phyloP scores from a whole-genome alignment of 768 basidiomycete species.

The Rickenella mellea region DNA sequence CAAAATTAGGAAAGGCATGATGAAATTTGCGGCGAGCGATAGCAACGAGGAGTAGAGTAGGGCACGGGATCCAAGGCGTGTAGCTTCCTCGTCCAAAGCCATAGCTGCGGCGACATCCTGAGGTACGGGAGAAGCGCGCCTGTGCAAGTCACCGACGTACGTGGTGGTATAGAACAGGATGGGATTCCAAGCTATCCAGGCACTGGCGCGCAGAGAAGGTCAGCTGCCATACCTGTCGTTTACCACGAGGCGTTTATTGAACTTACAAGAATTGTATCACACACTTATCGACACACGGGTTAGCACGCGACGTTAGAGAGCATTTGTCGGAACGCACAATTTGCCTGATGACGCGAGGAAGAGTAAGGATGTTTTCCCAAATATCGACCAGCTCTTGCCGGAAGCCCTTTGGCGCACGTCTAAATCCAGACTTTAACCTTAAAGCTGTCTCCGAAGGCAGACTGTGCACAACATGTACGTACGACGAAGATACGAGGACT shows the following conservation, averaged over 20 bases:
- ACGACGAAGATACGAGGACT: conserved; percentile 44
- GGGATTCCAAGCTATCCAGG: conserved; percentile 91
- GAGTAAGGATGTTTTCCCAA: conserved; percentile 56
- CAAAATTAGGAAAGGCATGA: conserved; percentile 51
- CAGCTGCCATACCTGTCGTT: not conserved
- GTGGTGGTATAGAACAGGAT: conserved; percentile 80
- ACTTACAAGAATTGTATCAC: conserved; percentile 74
- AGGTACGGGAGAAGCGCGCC: conserved; percentile 28
- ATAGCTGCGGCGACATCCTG: conserved; percentile 20
- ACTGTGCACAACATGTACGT: conserved; percentile 1
- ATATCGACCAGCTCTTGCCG: conserved; percentile 48
- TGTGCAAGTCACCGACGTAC: conserved; percentile 85
- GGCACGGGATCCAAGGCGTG: conserved; percentile 75
- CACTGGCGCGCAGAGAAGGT: conserved; percentile 28
- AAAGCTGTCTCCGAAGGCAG: not conserved
- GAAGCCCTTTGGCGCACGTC: conserved; percentile 22
- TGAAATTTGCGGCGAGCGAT: conserved; percentile 54
- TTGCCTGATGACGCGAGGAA: conserved; percentile 68
- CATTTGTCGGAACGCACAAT: conserved; percentile 73
- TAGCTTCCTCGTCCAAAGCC: conserved; percentile 54
- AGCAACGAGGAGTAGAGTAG: conserved; percentile 71
- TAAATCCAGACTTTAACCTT: conserved; percentile 1
- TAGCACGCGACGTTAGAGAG: not conserved
- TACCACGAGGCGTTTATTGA: not conserved
- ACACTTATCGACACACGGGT: conserved; percentile 42